Evolutionary conservation across 2,329 filamentous ascomycete genomes (phyloP).

Genomic region (Microthyrium microscopicum): DNA sequence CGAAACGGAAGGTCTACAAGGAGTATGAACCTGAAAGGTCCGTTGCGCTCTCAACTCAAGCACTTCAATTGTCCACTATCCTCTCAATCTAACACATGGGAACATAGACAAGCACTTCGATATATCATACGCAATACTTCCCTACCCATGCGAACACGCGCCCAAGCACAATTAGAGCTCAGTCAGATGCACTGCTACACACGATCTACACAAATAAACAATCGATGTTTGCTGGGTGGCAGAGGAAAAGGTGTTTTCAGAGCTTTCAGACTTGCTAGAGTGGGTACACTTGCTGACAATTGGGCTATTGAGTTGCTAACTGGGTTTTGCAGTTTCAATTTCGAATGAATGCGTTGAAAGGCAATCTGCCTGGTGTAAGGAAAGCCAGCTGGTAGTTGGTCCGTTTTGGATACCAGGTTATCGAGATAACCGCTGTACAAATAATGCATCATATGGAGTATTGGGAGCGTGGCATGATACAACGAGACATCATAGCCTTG

Average conservation of each 20-base stretch:
- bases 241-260: constrained; percentile 78
- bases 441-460: too few relatives aligned
- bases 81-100: not conserved
- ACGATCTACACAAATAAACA: constrained; percentile 80
- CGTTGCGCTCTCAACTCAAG: constrained; percentile 8
- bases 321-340: constrained; percentile 60
- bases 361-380: constrained; percentile 78
- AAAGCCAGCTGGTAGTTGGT: constrained; percentile 81
- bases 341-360: constrained; percentile 70
- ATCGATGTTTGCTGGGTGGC: constrained; percentile 84
- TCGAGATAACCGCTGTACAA: too few relatives aligned
- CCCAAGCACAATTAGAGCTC: constrained; percentile 83
- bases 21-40: constrained; percentile 80
- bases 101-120: constrained; percentile 52
- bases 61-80: not conserved
- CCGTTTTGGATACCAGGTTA: not conserved
- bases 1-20: constrained; percentile 86
- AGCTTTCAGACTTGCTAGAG: constrained; percentile 81
- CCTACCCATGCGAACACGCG: constrained; percentile 64
- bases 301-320: not conserved
- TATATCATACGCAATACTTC: constrained; percentile 91
- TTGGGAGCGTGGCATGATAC: not conserved
- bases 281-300: constrained; percentile 33
- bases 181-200: constrained; percentile 95
- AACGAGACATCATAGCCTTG: not conserved